A percentile compares a stretch with the other conserved stretches of the same genome.
phyloP scores from a whole-genome alignment of 2,329 filamentous ascomycete genomes.

The Lojkania enalia region DNA sequence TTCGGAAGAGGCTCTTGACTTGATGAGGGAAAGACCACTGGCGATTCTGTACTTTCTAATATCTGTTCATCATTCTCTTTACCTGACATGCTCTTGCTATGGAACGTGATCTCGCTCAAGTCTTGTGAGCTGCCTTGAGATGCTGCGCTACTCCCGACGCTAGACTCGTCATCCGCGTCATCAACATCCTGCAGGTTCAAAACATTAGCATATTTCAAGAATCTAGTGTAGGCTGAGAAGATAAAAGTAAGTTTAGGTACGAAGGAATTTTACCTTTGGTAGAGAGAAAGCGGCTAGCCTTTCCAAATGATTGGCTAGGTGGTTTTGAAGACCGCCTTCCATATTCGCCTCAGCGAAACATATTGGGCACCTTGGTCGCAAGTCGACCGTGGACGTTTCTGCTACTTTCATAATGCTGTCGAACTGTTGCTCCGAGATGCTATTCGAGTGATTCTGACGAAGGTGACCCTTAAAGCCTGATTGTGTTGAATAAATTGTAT shows the following conservation, averaged over 20 bases:
- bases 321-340: conserved; percentile 34
- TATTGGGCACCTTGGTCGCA: conserved; percentile 37
- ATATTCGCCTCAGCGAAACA: conserved; percentile 29
- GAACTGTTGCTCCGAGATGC: conserved; percentile 33
- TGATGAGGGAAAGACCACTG: too few relatives aligned
- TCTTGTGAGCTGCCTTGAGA: conserved; percentile 30
- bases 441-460: conserved; percentile 30
- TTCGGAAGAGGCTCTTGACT: too few relatives aligned
- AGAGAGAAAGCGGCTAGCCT: conserved; percentile 40
- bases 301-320: conserved; percentile 44
- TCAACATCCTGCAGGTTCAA: too few relatives aligned
- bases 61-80: conserved; percentile 11
- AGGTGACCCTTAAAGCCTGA: conserved; percentile 36
- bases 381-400: conserved; percentile 37
- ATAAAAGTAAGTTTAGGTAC: too few relatives aligned
- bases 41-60: too few relatives aligned
- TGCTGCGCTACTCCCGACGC: conserved; percentile 36
- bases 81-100: conserved; percentile 11
- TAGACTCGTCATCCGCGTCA: conserved; percentile 28
- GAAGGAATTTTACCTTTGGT: too few relatives aligned
- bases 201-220: too few relatives aligned
- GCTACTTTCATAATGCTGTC: conserved; percentile 35
- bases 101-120: conserved; percentile 21
- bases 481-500: conserved; percentile 30
- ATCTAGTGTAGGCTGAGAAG: too few relatives aligned